These are phyloP conservation scores for Fusarium agapanthi DNA, from an alignment of 2,329 filamentous ascomycete species.

Conservation along the genomic window DNA sequence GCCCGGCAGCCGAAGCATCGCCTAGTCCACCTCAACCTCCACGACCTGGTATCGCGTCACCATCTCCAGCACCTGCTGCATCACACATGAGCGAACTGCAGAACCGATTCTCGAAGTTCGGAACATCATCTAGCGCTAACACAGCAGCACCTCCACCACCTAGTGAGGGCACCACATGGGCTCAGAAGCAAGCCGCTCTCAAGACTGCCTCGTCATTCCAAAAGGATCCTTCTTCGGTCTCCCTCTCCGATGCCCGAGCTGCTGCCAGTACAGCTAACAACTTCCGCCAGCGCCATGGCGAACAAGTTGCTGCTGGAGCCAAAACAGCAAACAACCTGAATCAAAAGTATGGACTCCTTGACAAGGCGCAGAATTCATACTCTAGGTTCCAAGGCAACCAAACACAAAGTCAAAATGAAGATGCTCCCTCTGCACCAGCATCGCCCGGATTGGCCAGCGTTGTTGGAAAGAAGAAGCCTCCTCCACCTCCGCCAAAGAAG, in stretches of 20 bases:
- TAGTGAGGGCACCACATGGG: conserved; percentile 66
- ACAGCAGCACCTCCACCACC: conserved; percentile 42
- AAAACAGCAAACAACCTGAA: conserved; percentile 65
- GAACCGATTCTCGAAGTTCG: conserved; percentile 69
- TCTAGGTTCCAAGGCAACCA: conserved; percentile 32
- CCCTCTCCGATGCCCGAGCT: conserved; percentile 64
- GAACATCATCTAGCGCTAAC: conserved; percentile 42
- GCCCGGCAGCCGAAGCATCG: conserved; percentile 42
- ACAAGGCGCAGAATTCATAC: conserved; percentile 47
- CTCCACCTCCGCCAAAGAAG: conserved; percentile 63
- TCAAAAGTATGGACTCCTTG: conserved; percentile 67
- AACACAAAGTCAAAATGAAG: conserved; percentile 24
- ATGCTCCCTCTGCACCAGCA: background rate
- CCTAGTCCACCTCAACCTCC: conserved; percentile 42
- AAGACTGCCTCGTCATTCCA: conserved; percentile 67
- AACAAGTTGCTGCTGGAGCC: conserved; percentile 70
- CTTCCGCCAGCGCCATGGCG: conserved; percentile 75
- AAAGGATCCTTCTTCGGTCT: conserved; percentile 69
- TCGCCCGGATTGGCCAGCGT: conserved; percentile 29
- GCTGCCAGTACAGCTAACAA: conserved; percentile 71
- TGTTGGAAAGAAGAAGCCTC: conserved; percentile 62
- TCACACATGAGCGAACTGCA: conserved; percentile 72
- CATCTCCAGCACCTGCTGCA: conserved; percentile 25
- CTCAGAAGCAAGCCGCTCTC: conserved; percentile 71
- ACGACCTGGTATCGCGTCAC: conserved; percentile 33